A percentile compares a stretch with the other conserved stretches of the same genome.
Evolutionary conservation across 176 grass and related monocot species (phyloP).

Genomic region (Juncus effusus): DNA sequence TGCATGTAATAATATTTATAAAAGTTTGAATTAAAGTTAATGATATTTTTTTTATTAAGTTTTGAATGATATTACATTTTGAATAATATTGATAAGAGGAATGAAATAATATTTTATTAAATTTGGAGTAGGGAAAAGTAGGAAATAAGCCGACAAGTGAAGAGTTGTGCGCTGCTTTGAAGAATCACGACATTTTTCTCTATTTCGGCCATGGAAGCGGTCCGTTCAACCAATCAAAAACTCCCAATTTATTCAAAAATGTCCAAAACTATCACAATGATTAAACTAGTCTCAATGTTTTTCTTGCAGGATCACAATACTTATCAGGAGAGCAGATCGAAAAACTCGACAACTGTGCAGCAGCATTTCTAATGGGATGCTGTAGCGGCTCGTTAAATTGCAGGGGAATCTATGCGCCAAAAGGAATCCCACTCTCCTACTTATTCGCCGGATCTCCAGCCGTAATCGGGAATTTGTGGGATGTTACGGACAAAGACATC

Average conservation of each 20-base stretch:
- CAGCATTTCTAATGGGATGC: constrained; percentile 93
- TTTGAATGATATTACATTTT: no score
- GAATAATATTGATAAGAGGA: no score
- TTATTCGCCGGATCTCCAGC: no score
- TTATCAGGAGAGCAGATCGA: constrained; percentile 63
- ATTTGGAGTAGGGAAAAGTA: constrained; percentile 48
- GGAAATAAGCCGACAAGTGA: constrained; percentile 44
- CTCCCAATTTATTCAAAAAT: no score
- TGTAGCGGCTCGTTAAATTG: constrained; percentile 65
- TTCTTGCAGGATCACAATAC: constrained; percentile 63
- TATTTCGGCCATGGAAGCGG: constrained; percentile 97
- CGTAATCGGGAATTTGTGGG: constrained; percentile 78
- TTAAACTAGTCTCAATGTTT: no score
- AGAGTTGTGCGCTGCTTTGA: constrained; percentile 60
- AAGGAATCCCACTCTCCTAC: constrained; percentile 25
- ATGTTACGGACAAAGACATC: constrained; percentile 81
- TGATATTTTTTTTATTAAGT: no score
- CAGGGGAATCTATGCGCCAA: constrained; percentile 59
- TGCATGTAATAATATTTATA: no score
- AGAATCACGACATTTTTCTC: constrained; percentile 73
- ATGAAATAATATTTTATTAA: neutral
- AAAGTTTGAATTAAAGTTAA: no score
- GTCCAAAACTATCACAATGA: no score
- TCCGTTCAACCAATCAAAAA: constrained; percentile 26
- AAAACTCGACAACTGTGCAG: constrained; percentile 67